Base-by-base conservation (phyloP, 768 basidiomycete genomes). In the Lactifluus subvellereus region DNA sequence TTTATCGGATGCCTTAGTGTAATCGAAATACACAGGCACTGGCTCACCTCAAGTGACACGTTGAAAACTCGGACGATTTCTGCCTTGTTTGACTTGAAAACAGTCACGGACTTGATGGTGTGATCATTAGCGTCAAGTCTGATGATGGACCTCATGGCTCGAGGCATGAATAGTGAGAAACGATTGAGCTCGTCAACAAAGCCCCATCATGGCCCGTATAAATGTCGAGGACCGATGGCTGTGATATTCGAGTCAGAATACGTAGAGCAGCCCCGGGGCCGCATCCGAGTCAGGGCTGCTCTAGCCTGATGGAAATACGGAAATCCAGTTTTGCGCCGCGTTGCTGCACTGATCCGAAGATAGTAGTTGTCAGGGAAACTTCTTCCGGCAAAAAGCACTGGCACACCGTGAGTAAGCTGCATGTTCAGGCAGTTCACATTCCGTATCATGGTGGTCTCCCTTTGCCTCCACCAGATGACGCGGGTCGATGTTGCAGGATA, bases 1-100 rank as follows among this genome's bases (percentile, higher is more conserved):
- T 62, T 40, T 9, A 43, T 22, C 13, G 22, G 22, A 32, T 9
- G 1, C 4, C 3, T 18, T 5, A 16, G 9, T 13, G 10, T 8
- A n/a, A 5, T 13, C 48, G n/a, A 33, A 9, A 37, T 27, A 16
- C 22, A 40, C 11, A 9, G 10, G 35, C 37, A 40, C 20, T 3
- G n/a, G 66, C 73, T n/a, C 71, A 84, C 84, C 76, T 81, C 71
- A 11, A 86, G 77, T 10, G 77, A 71, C 5, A 84, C 57, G 0
- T 74, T 64, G 71, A 85, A 84, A 0, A 74, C 74, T 8, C 84
- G 78, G 45, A 81, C 80, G 20, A 87, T 72, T 67, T 87, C 82
- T 1, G 84, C 85, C 60, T 78, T 81, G 58, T 73, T 73, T 7
- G 81, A 81, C 70, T 81, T 82, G 73, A 82, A 83, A 40, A 86